These are phyloP conservation scores for Salix arbutifolia DNA, from an alignment of 345 rosid genomes.

Conservation along the genomic window DNA sequence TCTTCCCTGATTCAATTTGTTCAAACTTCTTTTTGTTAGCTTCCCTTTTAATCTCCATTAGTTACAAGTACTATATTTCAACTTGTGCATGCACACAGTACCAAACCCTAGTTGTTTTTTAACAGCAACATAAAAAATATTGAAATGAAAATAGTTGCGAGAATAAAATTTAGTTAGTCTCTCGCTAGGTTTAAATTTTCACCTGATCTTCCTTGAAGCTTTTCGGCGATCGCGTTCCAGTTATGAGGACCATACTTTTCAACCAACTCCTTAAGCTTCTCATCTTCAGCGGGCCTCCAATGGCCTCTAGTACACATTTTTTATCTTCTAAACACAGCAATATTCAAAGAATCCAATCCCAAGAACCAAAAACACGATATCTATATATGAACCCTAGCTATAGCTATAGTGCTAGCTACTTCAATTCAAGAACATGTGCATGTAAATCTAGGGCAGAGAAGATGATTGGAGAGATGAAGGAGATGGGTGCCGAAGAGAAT, in stretches of 20 bases:
- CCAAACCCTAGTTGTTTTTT: background rate
- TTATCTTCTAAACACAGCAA: background rate
- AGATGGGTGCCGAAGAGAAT: background rate
- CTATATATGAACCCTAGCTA: background rate
- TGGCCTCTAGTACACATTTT: constrained; percentile 33
- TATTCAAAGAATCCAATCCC: background rate
- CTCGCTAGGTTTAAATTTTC: background rate
- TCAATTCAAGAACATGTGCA: background rate
- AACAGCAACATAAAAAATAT: background rate
- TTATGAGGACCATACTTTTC: constrained; percentile 35
- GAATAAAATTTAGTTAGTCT: background rate
- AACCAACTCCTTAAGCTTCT: constrained; percentile 33
- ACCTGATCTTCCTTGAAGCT: constrained; percentile 40
- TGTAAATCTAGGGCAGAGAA: background rate
- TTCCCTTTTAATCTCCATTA: background rate
- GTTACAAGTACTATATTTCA: background rate
- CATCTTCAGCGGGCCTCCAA: constrained; percentile 42
- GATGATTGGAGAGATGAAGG: background rate
- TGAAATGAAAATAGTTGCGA: background rate
- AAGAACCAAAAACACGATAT: background rate
- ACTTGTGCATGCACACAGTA: background rate
- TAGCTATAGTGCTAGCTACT: constrained; percentile 49
- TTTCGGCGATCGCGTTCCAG: constrained; percentile 40
- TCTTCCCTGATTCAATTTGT: constrained; percentile 53
- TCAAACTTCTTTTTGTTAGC: background rate